Conservation (phyloP, 169 alveolate genomes). For the Eimeria sp. region DNA sequence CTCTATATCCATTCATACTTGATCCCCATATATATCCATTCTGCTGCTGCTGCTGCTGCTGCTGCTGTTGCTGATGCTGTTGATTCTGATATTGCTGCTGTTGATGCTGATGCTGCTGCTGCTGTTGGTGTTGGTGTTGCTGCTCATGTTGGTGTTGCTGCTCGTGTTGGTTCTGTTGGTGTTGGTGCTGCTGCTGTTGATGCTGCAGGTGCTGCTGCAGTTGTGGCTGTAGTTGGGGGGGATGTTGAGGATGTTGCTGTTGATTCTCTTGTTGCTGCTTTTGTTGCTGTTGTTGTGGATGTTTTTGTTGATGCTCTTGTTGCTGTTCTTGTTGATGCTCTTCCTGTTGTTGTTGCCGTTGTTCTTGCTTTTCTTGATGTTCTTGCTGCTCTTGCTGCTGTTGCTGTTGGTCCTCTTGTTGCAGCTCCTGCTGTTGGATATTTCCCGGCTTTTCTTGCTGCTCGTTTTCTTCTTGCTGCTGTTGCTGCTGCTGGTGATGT, state of each 20-base stretch:
- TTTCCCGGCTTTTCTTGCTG: not conserved
- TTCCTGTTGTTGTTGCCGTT: not conserved
- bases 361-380: no score
- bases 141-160: not conserved
- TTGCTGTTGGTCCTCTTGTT: not conserved
- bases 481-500: no score
- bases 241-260: no score
- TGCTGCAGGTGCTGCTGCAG: not conserved
- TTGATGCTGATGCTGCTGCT: no score
- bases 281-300: not conserved
- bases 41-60: no score
- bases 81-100: not conserved
- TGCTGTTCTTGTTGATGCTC: not conserved
- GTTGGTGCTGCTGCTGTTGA: not conserved
- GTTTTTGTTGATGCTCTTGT: not conserved
- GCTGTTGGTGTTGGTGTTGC: no score
- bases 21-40: not conserved
- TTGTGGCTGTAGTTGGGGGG: no score
- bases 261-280: no score
- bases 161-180: not conserved
- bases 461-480: no score
- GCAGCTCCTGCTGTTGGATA: not conserved
- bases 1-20: not conserved
- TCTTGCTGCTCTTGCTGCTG: not conserved
- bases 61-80: no score